phyloP scores from a whole-genome alignment of 2,329 filamentous ascomycete species.

The Fusarium sp. region DNA sequence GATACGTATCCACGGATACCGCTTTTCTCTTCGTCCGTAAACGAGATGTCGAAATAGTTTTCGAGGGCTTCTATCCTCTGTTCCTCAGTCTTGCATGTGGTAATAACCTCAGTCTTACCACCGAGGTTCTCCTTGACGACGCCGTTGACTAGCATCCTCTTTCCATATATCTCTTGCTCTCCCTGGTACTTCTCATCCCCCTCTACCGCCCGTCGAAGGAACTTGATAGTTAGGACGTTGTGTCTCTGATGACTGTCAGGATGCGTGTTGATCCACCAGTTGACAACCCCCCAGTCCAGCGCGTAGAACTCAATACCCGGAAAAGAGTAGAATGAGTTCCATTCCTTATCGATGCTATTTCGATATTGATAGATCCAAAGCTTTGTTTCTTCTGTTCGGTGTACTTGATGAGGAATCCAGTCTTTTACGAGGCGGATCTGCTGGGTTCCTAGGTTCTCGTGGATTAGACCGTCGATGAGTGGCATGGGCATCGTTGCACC shows the following conservation, averaged over 20 bases:
- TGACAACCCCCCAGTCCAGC: constrained; percentile 69
- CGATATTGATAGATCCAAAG: constrained; percentile 75
- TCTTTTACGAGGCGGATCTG: constrained; percentile 65
- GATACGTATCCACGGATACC: constrained; percentile 25
- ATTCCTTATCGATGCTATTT: constrained; percentile 59
- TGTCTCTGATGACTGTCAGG: constrained; percentile 66
- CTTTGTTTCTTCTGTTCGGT: constrained; percentile 51
- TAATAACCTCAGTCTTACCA: constrained; percentile 30
- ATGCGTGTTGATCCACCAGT: constrained; percentile 63
- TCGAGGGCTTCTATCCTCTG: constrained; percentile 60
- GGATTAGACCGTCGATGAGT: constrained; percentile 57
- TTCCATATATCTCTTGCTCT: constrained; percentile 37
- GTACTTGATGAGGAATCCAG: constrained; percentile 58
- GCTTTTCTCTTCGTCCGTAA: constrained; percentile 48
- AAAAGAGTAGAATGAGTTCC: constrained; percentile 75
- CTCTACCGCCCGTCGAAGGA: constrained; percentile 58
- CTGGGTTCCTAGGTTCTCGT: constrained; percentile 64
- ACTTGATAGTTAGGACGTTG: constrained; percentile 63
- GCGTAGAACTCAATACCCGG: constrained; percentile 69
- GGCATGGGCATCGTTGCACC: constrained; percentile 68
- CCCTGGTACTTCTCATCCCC: constrained; percentile 49
- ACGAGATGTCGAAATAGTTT: constrained; percentile 60
- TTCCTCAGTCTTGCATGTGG: constrained; percentile 56
- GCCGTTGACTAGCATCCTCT: constrained; percentile 41
- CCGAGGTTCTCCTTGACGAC: constrained; percentile 40